phyloP scores from a whole-genome alignment of 164 flowering plant genomes.

The Amborella trichopoda region DNA sequence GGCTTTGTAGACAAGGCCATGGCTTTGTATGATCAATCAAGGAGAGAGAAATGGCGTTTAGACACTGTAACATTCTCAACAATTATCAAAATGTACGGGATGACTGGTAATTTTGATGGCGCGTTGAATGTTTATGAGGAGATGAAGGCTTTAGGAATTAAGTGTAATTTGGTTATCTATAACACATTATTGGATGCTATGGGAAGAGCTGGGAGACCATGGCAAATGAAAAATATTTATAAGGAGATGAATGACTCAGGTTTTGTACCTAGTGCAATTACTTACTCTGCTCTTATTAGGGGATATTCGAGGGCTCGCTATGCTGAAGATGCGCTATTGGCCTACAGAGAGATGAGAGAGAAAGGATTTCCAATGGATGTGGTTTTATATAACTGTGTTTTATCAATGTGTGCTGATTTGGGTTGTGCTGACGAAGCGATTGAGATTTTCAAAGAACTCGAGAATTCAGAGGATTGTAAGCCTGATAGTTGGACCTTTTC shows the following conservation, averaged over 20 bases:
- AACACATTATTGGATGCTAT: constrained; percentile 78
- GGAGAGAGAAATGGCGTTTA: constrained; percentile 68
- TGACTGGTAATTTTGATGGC: constrained; percentile 69
- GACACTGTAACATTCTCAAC: constrained; percentile 65
- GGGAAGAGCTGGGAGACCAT: constrained; percentile 91
- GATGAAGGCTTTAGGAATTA: constrained; percentile 78
- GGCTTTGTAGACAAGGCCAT: constrained; percentile 76
- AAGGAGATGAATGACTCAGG: constrained; percentile 51
- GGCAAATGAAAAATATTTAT: constrained; percentile 60
- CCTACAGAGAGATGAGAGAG: constrained; percentile 76
- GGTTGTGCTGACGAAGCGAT: constrained; percentile 55
- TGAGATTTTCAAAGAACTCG: constrained; percentile 72
- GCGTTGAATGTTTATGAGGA: constrained; percentile 86
- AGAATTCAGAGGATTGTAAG: constrained; percentile 31
- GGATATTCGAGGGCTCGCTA: constrained; percentile 65
- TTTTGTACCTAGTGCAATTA: constrained; percentile 42
- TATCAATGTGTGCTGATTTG: constrained; percentile 83
- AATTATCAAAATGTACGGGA: constrained; percentile 56
- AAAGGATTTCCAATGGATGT: constrained; percentile 57
- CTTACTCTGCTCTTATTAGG: constrained; percentile 62
- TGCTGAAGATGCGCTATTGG: constrained; percentile 55
- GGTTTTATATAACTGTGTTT: constrained; percentile 51
- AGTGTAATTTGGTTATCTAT: constrained; percentile 50
- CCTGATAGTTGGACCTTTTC: constrained; percentile 91
- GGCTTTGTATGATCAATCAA: constrained; percentile 72